Evolutionary conservation across 352 stramenopile genomes (phyloP), one percentile per base, ranked within the genome.

Genomic region (Peronospora destructor): DNA sequence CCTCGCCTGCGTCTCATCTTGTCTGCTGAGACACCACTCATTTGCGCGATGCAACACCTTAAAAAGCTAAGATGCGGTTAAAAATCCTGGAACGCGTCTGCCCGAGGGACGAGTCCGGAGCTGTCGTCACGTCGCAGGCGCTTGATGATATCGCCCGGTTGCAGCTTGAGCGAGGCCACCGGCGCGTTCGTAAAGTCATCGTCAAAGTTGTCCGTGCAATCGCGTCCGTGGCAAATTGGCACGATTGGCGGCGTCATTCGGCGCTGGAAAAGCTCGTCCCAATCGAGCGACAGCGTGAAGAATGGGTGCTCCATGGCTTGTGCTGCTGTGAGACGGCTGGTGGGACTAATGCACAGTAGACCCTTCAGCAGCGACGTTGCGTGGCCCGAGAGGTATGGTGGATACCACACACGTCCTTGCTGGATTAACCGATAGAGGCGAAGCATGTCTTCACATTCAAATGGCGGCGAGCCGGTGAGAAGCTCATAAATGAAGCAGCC

Each of bases 121-220:
- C 49, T 55, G 30, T 73, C 64, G 49, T 68, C 53, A 23, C 42
- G 43, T 54, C 65, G 61, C 42, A 66, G 10, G n/a, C 62, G 59
- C 49, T 75, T 69, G 32, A 63, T 42, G n/a, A 70, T 43, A 25
- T 70, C 62, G 43, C 23, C 40, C 35, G 58, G 48, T 66, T 53
- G 52, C 47, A 67, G 48, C 26, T 61, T 59, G 7, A 87, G 63
- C 16, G 66, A 75, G 30, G 68, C 34, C 39, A 89, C 75, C 0
- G 68, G 73, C 35, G 78, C 72, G 29, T 47, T 76, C 30, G 81
- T 92, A 53, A 90, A 92, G 46, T 81, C 81, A 57, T 89, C 77
- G 73, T 92, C 81, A 59, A 92, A 92, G 61, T 92, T 90, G 28
- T 78, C 61, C 7, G 76, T 89, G 59, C 70, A 85, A n/a, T 87